phyloP scores from a whole-genome alignment of 805 yeast species.

The Ogataea salicorniae region DNA sequence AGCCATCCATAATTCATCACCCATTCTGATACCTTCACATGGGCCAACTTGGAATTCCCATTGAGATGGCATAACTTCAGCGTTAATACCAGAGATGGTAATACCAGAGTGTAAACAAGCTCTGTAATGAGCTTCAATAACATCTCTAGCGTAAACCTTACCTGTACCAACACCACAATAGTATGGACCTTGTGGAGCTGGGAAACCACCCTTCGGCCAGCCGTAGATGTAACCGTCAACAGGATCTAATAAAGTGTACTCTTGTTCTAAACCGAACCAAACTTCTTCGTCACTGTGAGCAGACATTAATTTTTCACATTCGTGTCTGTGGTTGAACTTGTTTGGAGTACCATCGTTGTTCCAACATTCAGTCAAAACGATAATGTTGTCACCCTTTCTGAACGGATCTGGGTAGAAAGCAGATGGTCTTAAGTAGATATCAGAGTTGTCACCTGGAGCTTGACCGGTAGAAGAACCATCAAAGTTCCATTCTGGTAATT shows the following conservation, averaged over 20 bases:
- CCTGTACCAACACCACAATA: constrained; percentile 99
- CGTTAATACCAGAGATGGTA: constrained; percentile 91
- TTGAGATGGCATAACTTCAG: constrained; percentile 99
- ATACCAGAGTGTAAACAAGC: constrained; percentile 95
- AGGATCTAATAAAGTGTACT: constrained; percentile 93
- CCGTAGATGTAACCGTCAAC: constrained; percentile 80
- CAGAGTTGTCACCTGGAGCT: constrained; percentile 98
- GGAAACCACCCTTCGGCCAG: constrained; percentile 99
- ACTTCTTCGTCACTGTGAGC: constrained; percentile 80
- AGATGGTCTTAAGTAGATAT: constrained; percentile 91
- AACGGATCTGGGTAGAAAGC: constrained; percentile 95
- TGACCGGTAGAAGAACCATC: constrained; percentile 98
- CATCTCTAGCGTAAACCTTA: constrained; percentile 96
- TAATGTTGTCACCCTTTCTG: constrained; percentile 95
- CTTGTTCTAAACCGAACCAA: constrained; percentile 99
- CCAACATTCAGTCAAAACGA: constrained; percentile 95
- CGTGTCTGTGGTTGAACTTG: constrained; percentile 97
- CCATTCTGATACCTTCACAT: constrained; percentile 92
- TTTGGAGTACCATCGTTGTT: constrained; percentile 99
- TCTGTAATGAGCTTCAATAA: constrained; percentile 98
- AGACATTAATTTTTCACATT: constrained; percentile 89
- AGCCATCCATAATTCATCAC: constrained; percentile 95
- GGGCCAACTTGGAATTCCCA: constrained; percentile 99
- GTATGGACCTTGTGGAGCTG: constrained; percentile 99
- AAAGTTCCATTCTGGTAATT: constrained; percentile 98